Evolutionary conservation across 176 grass and related monocot genomes (phyloP).

Genomic region (Avena sativa): DNA sequence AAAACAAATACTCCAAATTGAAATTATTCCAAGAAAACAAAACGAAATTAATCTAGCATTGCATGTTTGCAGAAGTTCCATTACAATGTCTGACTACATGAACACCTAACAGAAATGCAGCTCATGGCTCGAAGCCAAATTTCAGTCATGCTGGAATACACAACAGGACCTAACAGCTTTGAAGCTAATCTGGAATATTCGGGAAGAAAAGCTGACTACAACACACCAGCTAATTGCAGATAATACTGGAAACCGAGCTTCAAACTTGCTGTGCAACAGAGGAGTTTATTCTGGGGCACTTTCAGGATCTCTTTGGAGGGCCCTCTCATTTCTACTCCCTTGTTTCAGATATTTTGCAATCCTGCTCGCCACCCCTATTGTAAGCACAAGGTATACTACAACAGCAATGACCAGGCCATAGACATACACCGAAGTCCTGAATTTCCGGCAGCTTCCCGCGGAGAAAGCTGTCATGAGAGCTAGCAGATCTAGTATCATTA

Average conservation of each 20-base stretch:
- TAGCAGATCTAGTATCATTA: conserved; percentile 54
- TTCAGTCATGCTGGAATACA: neutral
- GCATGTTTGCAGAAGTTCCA: neutral
- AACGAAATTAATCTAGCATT: neutral
- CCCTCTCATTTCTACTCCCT: neutral
- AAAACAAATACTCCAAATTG: neutral
- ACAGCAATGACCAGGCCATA: conserved; percentile 35
- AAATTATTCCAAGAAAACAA: neutral
- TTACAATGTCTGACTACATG: neutral
- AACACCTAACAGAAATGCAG: neutral
- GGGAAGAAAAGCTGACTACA: neutral
- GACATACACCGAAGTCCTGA: conserved; percentile 49
- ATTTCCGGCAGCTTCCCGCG: conserved; percentile 47
- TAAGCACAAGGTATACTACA: conserved; percentile 35
- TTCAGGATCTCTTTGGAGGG: neutral
- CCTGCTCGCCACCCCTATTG: neutral
- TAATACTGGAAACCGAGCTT: neutral
- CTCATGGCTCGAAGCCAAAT: neutral
- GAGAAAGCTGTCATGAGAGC: conserved; percentile 60
- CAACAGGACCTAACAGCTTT: neutral
- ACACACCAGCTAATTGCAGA: neutral
- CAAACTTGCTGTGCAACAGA: neutral
- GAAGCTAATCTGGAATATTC: neutral
- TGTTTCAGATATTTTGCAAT: conserved; percentile 31
- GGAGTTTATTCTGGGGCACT: neutral